phyloP scores from a whole-genome alignment of 176 grass and related monocot genomes.

The Urochloa ruziziensis region DNA sequence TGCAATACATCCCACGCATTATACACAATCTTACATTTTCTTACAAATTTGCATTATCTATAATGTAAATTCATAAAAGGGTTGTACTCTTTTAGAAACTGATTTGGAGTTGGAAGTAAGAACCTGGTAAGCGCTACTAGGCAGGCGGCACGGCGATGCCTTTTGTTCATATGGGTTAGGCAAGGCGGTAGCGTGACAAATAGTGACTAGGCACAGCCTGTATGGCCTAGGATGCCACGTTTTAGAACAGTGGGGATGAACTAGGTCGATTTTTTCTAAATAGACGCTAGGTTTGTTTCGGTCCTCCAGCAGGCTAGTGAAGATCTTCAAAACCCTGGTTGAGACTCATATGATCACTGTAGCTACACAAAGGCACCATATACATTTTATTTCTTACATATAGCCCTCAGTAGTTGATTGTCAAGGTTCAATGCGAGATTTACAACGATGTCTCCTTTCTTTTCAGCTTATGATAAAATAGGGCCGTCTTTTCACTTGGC shows the following conservation, averaged over 20 bases:
- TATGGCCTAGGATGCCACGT: not conserved
- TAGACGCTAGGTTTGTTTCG: not conserved
- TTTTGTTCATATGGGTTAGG: not conserved
- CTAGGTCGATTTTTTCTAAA: not conserved
- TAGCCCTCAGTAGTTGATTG: not conserved
- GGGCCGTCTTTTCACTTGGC: constrained; percentile 32
- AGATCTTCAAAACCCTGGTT: not conserved
- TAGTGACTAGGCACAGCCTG: not conserved
- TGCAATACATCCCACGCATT: too few species aligned
- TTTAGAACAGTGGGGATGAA: not conserved
- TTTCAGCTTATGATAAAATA: constrained; percentile 3
- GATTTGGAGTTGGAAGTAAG: not conserved
- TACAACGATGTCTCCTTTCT: constrained; percentile 9
- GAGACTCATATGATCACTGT: not conserved
- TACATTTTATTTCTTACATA: constrained; percentile 50
- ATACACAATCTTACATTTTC: too few species aligned
- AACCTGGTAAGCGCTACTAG: not conserved
- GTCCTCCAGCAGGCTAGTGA: not conserved
- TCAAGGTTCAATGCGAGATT: constrained; percentile 39
- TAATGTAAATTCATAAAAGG: not conserved
- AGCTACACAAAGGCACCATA: not conserved
- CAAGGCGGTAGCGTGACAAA: not conserved
- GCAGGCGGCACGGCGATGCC: not conserved
- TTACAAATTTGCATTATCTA: not conserved
- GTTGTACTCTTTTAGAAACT: not conserved